Base-by-base conservation (phyloP, 1,139 yeast genomes). In the Blastobotrys buckinghamii region DNA sequence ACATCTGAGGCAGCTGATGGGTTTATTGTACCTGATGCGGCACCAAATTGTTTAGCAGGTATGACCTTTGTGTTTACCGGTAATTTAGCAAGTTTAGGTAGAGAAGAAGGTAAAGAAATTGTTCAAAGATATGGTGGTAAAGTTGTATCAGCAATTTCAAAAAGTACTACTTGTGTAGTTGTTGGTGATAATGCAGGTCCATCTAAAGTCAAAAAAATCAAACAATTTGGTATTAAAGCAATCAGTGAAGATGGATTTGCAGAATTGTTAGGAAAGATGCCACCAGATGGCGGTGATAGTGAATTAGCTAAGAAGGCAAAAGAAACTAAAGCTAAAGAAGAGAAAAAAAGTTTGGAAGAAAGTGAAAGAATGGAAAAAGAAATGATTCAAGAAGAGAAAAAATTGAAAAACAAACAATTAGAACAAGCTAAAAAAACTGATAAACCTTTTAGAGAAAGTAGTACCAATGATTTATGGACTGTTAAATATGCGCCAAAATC, bases 161-260 rank as follows among this genome's bases (percentile, higher is more conserved):
- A 88, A 19, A 86, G 84, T 60, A 94, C 98, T 0, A 79, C 88
- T 34, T 74, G 89, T 42, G 96, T 92, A 6, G 97, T 92, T 1
- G 74, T 94, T 29, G 99, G 99, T 6, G 88, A 79, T 45, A 97
- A 92, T 57, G 98, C 98, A 1, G 99, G 99, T 0, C 97, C 98
- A 1, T 81, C 89, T n/a, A 92, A 92, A 66, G 80, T 92, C 44
- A 79, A 81, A 57, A 87, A 84, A 61, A 92, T 94, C 59, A 82
- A 79, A 58, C 77, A 79, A 48, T 70, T 82, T 55, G 77, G 78
- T 10, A 78, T 87, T 48, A 90, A 90, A 65, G 87, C 95, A 26
- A 84, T 92, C 51, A 82, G 81, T 59, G 96, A 92, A 64, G 85
- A 78, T 6, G 98, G 98, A 0, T 89, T 94, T 59, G 68, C 86